phyloP scores from a whole-genome alignment of 768 basidiomycete species.

The Mycena belliarum region DNA sequence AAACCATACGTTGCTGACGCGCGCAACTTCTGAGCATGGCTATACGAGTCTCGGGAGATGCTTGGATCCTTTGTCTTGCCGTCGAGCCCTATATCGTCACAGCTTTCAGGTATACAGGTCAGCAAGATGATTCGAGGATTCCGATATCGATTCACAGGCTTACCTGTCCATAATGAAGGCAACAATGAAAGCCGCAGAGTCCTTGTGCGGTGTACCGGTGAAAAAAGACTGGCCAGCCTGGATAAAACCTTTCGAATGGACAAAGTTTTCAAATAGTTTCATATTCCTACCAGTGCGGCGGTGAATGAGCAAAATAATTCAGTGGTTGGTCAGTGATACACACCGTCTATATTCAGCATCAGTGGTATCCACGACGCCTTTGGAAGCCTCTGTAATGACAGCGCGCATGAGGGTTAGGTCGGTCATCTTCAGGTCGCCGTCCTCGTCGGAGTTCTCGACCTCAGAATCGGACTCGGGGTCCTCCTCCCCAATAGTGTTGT shows the following conservation, averaged over 20 bases:
- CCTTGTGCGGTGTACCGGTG: slow-evolving; percentile 10
- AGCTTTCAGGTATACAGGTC: slow-evolving; percentile 22
- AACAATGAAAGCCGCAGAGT: slow-evolving; percentile 26
- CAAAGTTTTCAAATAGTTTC: slow-evolving; percentile 21
- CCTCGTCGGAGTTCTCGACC: slow-evolving; percentile 13
- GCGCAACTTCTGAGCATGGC: slow-evolving; percentile 39
- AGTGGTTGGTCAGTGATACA: neutral
- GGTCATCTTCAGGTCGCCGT: slow-evolving; percentile 3
- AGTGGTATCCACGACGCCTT: slow-evolving; percentile 33
- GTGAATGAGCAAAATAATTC: too few species aligned
- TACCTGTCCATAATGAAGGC: slow-evolving; percentile 32
- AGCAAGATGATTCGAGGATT: neutral
- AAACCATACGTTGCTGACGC: slow-evolving; percentile 34
- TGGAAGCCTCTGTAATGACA: slow-evolving; percentile 27
- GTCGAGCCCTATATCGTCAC: slow-evolving; percentile 28
- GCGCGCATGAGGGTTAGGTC: neutral
- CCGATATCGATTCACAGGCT: neutral
- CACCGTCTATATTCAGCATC: slow-evolving; percentile 32
- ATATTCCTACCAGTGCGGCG: slow-evolving; percentile 21
- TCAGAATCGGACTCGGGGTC: neutral
- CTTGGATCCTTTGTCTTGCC: slow-evolving; percentile 20
- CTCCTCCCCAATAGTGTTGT: neutral
- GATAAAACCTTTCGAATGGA: slow-evolving; percentile 22
- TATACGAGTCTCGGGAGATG: slow-evolving; percentile 22
- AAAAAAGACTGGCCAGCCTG: slow-evolving; percentile 22